Percentiles rank a stretch among this genome's conserved stretches.
Evolutionary conservation across 2,329 filamentous ascomycete genomes (phyloP).

Genomic region (Cercospora sesami): DNA sequence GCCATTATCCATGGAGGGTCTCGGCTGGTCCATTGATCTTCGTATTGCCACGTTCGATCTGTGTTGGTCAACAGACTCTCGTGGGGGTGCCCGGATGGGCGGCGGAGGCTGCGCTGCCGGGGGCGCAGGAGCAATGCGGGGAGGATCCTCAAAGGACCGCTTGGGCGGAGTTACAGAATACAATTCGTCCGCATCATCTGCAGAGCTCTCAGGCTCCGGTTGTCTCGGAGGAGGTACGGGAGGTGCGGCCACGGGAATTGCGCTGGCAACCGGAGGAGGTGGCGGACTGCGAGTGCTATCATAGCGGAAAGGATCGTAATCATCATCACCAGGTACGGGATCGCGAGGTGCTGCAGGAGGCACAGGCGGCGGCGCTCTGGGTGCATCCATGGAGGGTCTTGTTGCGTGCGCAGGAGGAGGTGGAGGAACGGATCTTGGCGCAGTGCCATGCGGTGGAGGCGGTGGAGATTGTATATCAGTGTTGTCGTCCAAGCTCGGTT

Average conservation of each 20-base stretch:
- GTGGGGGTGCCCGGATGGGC: slow-evolving; percentile 47
- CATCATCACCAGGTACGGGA: slow-evolving; percentile 53
- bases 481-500: slow-evolving; percentile 71
- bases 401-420: slow-evolving; percentile 52
- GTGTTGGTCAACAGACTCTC: slow-evolving; percentile 59
- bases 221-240: slow-evolving; percentile 37
- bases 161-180: slow-evolving; percentile 47
- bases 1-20: slow-evolving; percentile 71
- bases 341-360: slow-evolving; percentile 49
- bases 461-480: slow-evolving; percentile 51
- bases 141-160: slow-evolving; percentile 38
- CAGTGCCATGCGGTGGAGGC: slow-evolving; percentile 39
- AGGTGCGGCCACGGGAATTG: slow-evolving; percentile 34
- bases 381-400: slow-evolving; percentile 65
- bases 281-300: slow-evolving; percentile 28
- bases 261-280: slow-evolving; percentile 37
- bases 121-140: slow-evolving; percentile 49
- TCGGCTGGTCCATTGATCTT: slow-evolving; percentile 71
- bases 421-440: slow-evolving; percentile 54
- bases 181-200: slow-evolving; percentile 52
- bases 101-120: slow-evolving; percentile 39
- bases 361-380: slow-evolving; percentile 68
- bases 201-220: slow-evolving; percentile 39
- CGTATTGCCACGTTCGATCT: slow-evolving; percentile 54
- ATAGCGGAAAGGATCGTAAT: slow-evolving; percentile 68